Base-by-base conservation (phyloP, 2,329 filamentous ascomycete species). In the Orbilia blumenaviensis region DNA sequence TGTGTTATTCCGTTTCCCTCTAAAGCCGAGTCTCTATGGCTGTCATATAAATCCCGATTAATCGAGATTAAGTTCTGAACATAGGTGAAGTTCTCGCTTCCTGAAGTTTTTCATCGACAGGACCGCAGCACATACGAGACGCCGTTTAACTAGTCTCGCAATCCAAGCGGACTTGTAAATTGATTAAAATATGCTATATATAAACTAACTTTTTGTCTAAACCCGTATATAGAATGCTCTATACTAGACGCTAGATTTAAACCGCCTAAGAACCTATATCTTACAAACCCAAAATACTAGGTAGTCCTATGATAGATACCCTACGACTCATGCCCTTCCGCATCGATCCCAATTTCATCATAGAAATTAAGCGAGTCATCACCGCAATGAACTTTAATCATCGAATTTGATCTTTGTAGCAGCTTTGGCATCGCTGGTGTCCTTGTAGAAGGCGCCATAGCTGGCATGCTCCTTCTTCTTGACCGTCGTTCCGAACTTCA, bases 381-480 rank as follows among this genome's bases (percentile, higher is more conserved):
- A 41, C 18, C 46, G n/a, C 27, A 76, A 44, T 74, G 41, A 32
- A 66, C 62, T 54, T 60, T 79, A 80, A 58, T 80, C 79, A 58
- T 80, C 79, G 60, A 80, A 80, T 23, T 73, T 80, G 52, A 81
- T 80, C 54, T 80, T 80, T 32, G 74, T 80, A 0, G 79, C 78
- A 50, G 63, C 73, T 77, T 73, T 80, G 77, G 61, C 78, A 67
- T 90, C 90, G 80, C 92, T 91, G 7, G 92, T 89, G 80, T 97
- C 93, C 84, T 95, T 97, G 87, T 92, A 97, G 83, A 98, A 98
- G 32, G 93, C 93, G 69, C 95, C 95, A 82, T 98, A 99, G 54
- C 92, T 91, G 81, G 93, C 92, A 84, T 99, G 95, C 56, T 90
- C 88, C 93, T 98, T 98, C 89, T 96, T 97, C 89, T 98, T 99